Evolutionary conservation across 2,329 filamentous ascomycete genomes (phyloP), one percentile per base, ranked within the genome.

Genomic region (Endothia cerciana): DNA sequence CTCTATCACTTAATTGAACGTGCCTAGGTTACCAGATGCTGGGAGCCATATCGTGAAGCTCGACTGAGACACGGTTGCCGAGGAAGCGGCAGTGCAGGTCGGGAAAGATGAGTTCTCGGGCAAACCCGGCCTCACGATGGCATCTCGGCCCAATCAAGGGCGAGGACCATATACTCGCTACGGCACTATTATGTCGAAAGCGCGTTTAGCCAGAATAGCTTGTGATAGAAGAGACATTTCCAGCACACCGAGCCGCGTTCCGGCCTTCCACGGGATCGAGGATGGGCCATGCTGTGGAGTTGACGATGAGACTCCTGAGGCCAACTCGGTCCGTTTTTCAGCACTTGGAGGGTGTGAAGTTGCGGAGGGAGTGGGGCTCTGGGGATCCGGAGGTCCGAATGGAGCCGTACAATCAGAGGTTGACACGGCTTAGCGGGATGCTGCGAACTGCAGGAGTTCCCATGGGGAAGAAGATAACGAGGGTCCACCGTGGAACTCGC

Each of bases 291-390:
- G 58, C 17, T 60, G 58, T 45, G 40, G 51, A 55, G 30, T 65
- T 22, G 62, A 61, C 41, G 57, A 61, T 41, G 28, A 30, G 33
- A 40, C 38, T 40, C 28, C 56, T 51, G 65, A 55, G 53, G 57
- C 58, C 60, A 53, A 47, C 51, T 67, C 64, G 66, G 66, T 61
- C 66, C 66, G 64, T 68, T 62, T 66, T 49, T 56, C 66, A 63
- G 51, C 45, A 57, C 41, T 58, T 40, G 13, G 60, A 62, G 60
- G 63, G 66, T 63, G 63, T 66, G 66, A 64, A 60, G 65, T 64
- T 53, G 64, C 57, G 64, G 66, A 58, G 57, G 56, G 47, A 40
- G 60, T 66, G 63, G 64, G 49, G 47, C 55, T 58, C 60, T 62
- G 63, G 66, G 63, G 64, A 43, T 56, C 60, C 60, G 64, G 60